A percentile compares a stretch with the other conserved stretches of the same genome.
Conservation (phyloP, 2,329 filamentous ascomycete species). For the Fusarium sarcochroum region DNA sequence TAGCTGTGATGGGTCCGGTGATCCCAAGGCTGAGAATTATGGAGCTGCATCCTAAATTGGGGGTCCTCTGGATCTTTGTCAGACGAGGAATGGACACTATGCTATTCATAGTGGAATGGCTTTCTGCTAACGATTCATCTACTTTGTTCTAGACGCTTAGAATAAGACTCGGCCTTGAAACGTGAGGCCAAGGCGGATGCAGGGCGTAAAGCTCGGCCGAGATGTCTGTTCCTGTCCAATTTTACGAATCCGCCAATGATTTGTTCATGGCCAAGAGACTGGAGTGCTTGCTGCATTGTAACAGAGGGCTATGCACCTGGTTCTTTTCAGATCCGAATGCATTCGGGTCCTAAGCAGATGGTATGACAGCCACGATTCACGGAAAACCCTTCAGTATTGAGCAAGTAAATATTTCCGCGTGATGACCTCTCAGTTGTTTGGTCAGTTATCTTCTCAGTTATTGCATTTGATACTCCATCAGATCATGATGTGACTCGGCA, state of each 20-base stretch:
- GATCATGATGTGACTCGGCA: slow-evolving; percentile 30
- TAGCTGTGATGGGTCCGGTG: not conserved
- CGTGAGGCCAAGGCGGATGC: not conserved
- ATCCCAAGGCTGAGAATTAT: slow-evolving; percentile 24
- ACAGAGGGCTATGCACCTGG: slow-evolving; percentile 32
- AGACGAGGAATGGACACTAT: slow-evolving; percentile 15
- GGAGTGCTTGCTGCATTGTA: slow-evolving; percentile 21
- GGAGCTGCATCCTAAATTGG: slow-evolving; percentile 20
- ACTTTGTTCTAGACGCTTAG: not conserved
- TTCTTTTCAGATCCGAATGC: slow-evolving; percentile 22
- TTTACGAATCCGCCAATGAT: not conserved
- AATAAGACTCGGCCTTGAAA: not conserved
- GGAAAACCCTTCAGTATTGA: not conserved
- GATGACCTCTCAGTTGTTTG: slow-evolving; percentile 5
- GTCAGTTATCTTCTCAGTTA: slow-evolving; percentile 18
- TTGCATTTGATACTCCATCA: slow-evolving; percentile 19
- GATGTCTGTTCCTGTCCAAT: slow-evolving; percentile 9
- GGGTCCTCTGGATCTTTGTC: slow-evolving; percentile 11
- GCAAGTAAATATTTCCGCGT: slow-evolving; percentile 7
- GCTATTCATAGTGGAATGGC: slow-evolving; percentile 2
- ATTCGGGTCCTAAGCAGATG: not conserved
- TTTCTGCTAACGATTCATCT: not conserved
- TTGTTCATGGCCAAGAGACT: not conserved
- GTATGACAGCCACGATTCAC: not conserved
- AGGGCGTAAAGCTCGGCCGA: slow-evolving; percentile 17